phyloP scores from a whole-genome alignment of 495 filamentous ascomycete species.

The Aspergillus incahuasiensis region DNA sequence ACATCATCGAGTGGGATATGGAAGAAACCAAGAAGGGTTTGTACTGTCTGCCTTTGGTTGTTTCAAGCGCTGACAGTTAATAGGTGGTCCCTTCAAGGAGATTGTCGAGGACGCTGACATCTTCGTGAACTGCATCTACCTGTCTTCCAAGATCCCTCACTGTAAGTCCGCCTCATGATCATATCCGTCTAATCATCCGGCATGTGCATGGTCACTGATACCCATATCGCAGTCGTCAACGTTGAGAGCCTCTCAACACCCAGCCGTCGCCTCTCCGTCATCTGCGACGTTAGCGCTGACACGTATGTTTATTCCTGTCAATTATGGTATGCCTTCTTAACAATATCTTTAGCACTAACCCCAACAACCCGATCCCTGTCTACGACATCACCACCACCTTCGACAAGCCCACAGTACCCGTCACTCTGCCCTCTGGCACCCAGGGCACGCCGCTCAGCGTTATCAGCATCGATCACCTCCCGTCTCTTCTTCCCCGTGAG shows the following conservation, averaged over 20 bases:
- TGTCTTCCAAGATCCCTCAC: constrained; percentile 61
- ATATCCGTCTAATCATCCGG: not conserved
- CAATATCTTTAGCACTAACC: constrained; percentile 50
- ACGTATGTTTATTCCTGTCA: constrained; percentile 32
- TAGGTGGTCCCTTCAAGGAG: constrained; percentile 79
- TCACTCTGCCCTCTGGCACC: constrained; percentile 45
- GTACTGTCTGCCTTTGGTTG: not conserved
- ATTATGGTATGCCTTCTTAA: constrained; percentile 1
- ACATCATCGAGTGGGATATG: constrained; percentile 90
- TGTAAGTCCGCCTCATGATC: constrained; percentile 22
- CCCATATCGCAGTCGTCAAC: constrained; percentile 44
- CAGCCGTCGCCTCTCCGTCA: constrained; percentile 70
- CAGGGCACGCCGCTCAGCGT: constrained; percentile 62
- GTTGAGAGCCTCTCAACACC: constrained; percentile 61
- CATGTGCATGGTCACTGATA: not conserved
- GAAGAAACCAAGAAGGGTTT: constrained; percentile 63
- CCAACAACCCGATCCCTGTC: constrained; percentile 76
- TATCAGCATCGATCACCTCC: constrained; percentile 89
- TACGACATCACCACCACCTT: constrained; percentile 81
- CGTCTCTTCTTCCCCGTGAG: constrained; percentile 80
- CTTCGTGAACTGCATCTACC: constrained; percentile 92
- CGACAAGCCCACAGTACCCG: constrained; percentile 74
- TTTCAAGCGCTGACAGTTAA: not conserved
- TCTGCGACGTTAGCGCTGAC: constrained; percentile 83
- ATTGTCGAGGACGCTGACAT: constrained; percentile 67